These are phyloP conservation scores for Adansonia madagascariensis DNA, from an alignment of 441 rosid species.

Conservation along the genomic window DNA sequence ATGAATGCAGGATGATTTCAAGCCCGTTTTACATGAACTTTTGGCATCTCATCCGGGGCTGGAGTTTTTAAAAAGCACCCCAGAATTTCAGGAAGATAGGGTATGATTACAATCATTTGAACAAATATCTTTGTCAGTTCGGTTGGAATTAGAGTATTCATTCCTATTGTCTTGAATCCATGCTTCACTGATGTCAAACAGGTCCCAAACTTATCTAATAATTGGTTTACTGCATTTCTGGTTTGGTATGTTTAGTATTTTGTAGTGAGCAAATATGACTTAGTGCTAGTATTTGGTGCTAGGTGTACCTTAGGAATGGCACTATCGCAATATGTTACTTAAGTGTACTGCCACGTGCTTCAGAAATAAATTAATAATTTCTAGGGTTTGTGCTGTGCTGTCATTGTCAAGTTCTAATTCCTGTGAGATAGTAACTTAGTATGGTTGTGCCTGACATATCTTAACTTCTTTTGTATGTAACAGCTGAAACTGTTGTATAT, in stretches of 20 bases:
- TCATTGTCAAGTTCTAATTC: not conserved
- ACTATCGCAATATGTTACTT: not conserved
- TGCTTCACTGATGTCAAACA: not conserved
- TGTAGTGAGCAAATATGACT: not conserved
- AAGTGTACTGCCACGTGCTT: not conserved
- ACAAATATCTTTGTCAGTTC: not conserved
- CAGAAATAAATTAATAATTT: not conserved
- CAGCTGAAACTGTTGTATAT: conserved; percentile 83
- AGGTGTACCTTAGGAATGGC: not conserved
- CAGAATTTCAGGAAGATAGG: conserved; percentile 75
- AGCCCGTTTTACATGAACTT: conserved; percentile 61
- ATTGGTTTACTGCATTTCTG: not conserved
- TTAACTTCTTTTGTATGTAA: not conserved
- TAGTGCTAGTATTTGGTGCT: not conserved
- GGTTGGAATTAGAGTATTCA: not conserved
- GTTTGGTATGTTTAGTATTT: not conserved
- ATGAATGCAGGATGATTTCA: conserved; percentile 60
- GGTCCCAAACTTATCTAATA: not conserved
- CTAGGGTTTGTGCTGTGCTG: not conserved
- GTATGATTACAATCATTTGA: conserved; percentile 38
- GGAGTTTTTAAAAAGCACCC: conserved; percentile 57
- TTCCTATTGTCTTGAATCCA: not conserved
- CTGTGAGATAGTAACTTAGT: not conserved
- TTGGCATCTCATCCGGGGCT: conserved; percentile 62
- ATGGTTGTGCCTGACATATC: not conserved